A percentile compares a stretch with the other conserved stretches of the same genome.
Evolutionary conservation across 495 filamentous ascomycete species (phyloP).

Genomic region (Penicillium taxi): DNA sequence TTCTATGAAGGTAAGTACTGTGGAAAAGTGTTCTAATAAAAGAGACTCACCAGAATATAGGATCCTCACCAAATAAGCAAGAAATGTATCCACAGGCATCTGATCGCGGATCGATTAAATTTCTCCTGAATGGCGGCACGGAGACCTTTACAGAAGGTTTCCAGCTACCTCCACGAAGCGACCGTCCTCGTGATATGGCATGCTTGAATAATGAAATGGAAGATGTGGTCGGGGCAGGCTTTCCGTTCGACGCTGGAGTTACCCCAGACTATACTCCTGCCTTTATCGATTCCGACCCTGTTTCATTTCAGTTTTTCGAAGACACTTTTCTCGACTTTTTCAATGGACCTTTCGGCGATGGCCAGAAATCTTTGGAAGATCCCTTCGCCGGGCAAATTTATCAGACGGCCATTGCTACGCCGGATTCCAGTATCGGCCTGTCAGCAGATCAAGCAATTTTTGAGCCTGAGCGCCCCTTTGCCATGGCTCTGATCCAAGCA

Average conservation of each 20-base stretch:
- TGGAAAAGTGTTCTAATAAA: no score
- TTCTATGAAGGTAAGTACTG: conserved; percentile 14
- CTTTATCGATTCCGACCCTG: conserved; percentile 21
- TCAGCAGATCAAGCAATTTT: conserved; percentile 14
- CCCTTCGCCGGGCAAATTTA: conserved; percentile 18
- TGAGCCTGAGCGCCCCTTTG: conserved; percentile 32
- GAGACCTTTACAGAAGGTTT: conserved; percentile 41
- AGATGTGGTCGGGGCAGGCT: conserved; percentile 12
- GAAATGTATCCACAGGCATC: conserved; percentile 25
- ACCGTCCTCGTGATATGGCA: conserved; percentile 28
- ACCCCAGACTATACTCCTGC: conserved; percentile 13
- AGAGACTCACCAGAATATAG: no score
- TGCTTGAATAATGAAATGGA: conserved; percentile 24
- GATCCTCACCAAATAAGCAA: conserved; percentile 12
- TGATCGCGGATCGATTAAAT: conserved; percentile 42
- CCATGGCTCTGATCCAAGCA: conserved; percentile 29
- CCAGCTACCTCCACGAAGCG: conserved; percentile 34
- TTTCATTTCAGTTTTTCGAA: conserved; percentile 24
- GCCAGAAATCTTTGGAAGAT: conserved; percentile 18
- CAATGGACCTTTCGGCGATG: conserved; percentile 32
- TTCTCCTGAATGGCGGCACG: conserved; percentile 40
- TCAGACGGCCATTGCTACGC: conserved; percentile 9
- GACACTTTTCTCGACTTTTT: conserved; percentile 38
- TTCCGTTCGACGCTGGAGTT: conserved; percentile 14
- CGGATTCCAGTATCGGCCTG: conserved; percentile 15